Conservation (phyloP, 805 yeast genomes). For the Yamadazyma takamatsuzukensis region DNA sequence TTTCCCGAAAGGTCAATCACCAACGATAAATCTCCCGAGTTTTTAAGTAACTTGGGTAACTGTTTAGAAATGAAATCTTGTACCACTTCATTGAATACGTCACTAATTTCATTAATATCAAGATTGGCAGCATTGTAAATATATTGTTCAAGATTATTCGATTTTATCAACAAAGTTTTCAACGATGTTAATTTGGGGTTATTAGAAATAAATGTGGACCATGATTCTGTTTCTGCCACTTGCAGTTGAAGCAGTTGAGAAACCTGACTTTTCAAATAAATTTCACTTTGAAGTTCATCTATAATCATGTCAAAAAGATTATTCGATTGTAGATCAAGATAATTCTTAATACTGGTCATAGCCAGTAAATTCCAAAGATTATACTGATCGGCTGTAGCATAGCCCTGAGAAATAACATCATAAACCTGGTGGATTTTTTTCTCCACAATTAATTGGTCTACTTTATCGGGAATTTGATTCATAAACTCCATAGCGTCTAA, state of each 20-base stretch:
- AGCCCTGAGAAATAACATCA: conserved; percentile 44
- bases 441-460: conserved; percentile 67
- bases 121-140: conserved; percentile 54
- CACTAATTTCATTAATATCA: conserved; percentile 51
- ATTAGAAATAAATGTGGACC: conserved; percentile 17
- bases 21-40: conserved; percentile 12
- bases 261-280: conserved; percentile 37
- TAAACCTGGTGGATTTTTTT: conserved; percentile 68
- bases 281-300: conserved; percentile 70
- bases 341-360: conserved; percentile 46
- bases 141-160: conserved; percentile 49
- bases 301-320: conserved; percentile 65
- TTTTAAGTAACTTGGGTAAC: conserved; percentile 22
- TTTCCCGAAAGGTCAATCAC: conserved; percentile 21
- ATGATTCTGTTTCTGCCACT: conserved; percentile 13
- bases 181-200: conserved; percentile 37
- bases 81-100: conserved; percentile 27
- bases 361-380: conserved; percentile 58
- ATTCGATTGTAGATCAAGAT: conserved; percentile 54
- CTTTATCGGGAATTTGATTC: conserved; percentile 52
- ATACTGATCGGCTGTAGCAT: conserved; percentile 44
- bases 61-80: conserved; percentile 25
- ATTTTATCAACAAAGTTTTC: conserved; percentile 28
- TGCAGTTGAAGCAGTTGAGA: too few species aligned
- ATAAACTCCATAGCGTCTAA: conserved; percentile 64